These are phyloP conservation scores for Chalaropsis ovoidea DNA, from an alignment of 2,329 filamentous ascomycete species.

Conservation along the genomic window DNA sequence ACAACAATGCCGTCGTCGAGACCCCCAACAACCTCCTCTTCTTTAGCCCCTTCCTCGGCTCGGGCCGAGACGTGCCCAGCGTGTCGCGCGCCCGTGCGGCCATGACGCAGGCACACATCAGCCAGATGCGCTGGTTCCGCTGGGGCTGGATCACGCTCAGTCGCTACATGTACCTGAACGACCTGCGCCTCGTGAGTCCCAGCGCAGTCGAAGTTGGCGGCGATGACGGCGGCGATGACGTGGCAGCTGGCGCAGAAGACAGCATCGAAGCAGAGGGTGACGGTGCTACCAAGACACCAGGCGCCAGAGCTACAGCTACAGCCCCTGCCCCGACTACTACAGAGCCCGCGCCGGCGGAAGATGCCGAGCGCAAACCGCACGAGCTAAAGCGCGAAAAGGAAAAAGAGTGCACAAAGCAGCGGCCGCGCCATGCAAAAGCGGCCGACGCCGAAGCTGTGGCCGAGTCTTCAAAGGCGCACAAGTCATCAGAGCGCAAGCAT, in stretches of 20 bases:
- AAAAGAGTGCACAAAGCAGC: conserved; percentile 17
- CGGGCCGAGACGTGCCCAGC: conserved; percentile 28
- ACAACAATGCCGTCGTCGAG: conserved; percentile 27
- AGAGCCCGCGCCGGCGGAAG: background rate
- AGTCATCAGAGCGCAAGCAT: conserved; percentile 10
- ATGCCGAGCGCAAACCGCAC: conserved; percentile 4
- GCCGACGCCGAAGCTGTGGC: background rate
- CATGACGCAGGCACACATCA: conserved; percentile 83
- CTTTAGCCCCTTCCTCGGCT: conserved; percentile 58
- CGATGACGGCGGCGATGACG: background rate
- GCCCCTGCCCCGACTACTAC: background rate
- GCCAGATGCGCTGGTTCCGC: conserved; percentile 97
- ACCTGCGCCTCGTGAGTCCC: conserved; percentile 51
- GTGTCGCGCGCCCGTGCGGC: conserved; percentile 60
- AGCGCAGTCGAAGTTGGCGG: conserved; percentile 26
- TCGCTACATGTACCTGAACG: conserved; percentile 92
- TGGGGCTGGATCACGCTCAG: conserved; percentile 90
- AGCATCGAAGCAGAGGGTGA: background rate
- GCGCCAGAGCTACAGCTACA: background rate
- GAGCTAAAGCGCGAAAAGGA: conserved; percentile 19
- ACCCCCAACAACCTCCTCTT: conserved; percentile 56
- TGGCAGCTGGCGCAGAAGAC: background rate
- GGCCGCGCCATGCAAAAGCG: background rate
- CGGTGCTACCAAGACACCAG: background rate
- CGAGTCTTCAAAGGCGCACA: background rate